A percentile compares a stretch with the other conserved stretches of the same genome.
Evolutionary conservation across 2,329 filamentous ascomycete genomes (phyloP).

Genomic region (Sodiomyces alkalinus): DNA sequence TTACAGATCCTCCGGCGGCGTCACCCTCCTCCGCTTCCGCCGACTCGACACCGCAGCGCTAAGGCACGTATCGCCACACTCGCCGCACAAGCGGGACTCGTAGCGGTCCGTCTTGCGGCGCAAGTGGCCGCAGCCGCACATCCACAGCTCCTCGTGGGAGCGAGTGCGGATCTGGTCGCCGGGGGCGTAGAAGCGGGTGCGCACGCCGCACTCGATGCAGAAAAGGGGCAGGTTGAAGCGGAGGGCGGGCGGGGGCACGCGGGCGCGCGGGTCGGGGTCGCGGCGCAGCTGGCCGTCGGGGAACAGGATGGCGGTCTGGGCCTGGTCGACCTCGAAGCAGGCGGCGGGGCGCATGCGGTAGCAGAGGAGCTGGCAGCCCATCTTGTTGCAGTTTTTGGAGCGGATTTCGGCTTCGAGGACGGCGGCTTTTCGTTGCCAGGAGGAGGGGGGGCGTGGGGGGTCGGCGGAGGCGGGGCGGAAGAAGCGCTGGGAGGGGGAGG

Average conservation of each 20-base stretch:
- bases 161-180: slow-evolving; percentile 2
- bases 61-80: not conserved
- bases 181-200: not conserved
- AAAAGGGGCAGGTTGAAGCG: not conserved
- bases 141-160: slow-evolving; percentile 1
- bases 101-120: not conserved
- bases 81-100: not conserved
- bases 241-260: not conserved
- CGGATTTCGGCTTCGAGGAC: too few species aligned
- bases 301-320: slow-evolving; percentile 10
- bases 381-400: too few species aligned
- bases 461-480: too few species aligned
- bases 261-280: not conserved
- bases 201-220: slow-evolving; percentile 3
- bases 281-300: not conserved
- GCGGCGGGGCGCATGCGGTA: slow-evolving; percentile 23
- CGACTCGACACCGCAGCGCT: not conserved
- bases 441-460: too few species aligned
- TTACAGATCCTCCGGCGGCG: too few species aligned
- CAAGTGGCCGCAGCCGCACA: slow-evolving; percentile 2
- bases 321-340: slow-evolving; percentile 22
- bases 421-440: too few species aligned
- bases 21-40: not conserved
- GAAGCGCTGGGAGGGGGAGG: too few species aligned
- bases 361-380: too few species aligned